A percentile compares a stretch with the other conserved stretches of the same genome.
These are phyloP conservation scores for Metschnikowia gelsemii DNA, from an alignment of 805 yeast genomes.

Conservation along the genomic window DNA sequence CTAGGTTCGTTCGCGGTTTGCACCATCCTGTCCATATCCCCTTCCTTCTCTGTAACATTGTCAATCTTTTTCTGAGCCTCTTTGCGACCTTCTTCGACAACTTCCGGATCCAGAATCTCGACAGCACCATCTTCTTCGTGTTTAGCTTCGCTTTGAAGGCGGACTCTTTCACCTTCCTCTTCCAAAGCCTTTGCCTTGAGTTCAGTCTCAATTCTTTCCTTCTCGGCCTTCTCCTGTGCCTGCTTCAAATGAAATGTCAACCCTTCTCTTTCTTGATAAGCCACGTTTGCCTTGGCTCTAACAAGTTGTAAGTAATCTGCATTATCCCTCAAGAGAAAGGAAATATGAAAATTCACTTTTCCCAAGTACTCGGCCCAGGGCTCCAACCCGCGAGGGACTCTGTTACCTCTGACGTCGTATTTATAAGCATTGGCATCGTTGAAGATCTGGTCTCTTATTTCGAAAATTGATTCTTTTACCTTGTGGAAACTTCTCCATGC, in stretches of 20 bases:
- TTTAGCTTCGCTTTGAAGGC: neutral
- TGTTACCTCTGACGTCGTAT: constrained; percentile 17
- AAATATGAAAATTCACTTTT: constrained; percentile 46
- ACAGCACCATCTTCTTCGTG: no score
- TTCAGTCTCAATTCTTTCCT: constrained; percentile 5
- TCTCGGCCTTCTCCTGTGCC: constrained; percentile 3
- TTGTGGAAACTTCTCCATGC: constrained; percentile 55
- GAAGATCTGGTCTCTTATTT: constrained; percentile 52
- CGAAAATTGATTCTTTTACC: constrained; percentile 54
- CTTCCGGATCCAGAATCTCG: no score
- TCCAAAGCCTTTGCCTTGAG: neutral
- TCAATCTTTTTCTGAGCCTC: constrained; percentile 7
- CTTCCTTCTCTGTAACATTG: neutral
- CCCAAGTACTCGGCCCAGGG: constrained; percentile 35
- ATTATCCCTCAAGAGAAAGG: constrained; percentile 55
- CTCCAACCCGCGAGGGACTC: constrained; percentile 39
- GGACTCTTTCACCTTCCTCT: constrained; percentile 1
- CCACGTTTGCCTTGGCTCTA: constrained; percentile 45
- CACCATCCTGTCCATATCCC: neutral
- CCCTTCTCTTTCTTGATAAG: constrained; percentile 40
- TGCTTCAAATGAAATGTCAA: constrained; percentile 13
- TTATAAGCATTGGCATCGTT: constrained; percentile 28
- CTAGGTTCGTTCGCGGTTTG: neutral
- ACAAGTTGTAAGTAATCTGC: constrained; percentile 43
- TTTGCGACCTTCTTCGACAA: neutral